Conservation (phyloP, 805 yeast genomes). For the Brettanomyces custersianus region DNA sequence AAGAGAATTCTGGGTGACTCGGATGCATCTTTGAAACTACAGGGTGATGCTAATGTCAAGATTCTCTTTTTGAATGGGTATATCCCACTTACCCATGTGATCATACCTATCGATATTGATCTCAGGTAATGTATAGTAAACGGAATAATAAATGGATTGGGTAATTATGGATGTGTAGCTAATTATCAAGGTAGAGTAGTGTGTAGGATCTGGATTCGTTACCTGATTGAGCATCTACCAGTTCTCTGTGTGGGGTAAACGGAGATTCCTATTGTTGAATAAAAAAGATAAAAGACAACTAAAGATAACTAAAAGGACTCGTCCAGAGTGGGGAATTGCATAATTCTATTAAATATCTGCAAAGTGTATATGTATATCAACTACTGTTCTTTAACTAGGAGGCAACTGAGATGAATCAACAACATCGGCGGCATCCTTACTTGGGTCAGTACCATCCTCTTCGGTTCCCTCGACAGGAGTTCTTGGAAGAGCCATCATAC, state of each 20-base stretch:
- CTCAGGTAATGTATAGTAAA: slow-evolving; percentile 19
- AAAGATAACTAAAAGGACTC: no score
- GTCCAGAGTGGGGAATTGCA: no score
- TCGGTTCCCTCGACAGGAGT: slow-evolving; percentile 63
- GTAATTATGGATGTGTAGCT: slow-evolving; percentile 14
- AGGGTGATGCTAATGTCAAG: slow-evolving; percentile 26
- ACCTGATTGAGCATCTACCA: no score
- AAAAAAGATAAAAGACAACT: no score
- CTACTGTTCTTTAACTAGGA: slow-evolving; percentile 81
- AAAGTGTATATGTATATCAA: no score
- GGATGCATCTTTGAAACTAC: slow-evolving; percentile 22
- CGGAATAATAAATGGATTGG: slow-evolving; percentile 16
- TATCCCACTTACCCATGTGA: slow-evolving; percentile 24
- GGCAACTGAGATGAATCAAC: slow-evolving; percentile 89
- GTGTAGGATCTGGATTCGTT: no score
- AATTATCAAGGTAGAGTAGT: no score
- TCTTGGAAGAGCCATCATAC: slow-evolving; percentile 98
- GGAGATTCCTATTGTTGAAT: no score
- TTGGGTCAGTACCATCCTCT: slow-evolving; percentile 40
- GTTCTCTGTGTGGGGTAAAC: no score
- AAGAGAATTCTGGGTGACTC: slow-evolving; percentile 24
- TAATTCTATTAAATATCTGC: no score
- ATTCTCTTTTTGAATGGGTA: slow-evolving; percentile 25
- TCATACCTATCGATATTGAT: slow-evolving; percentile 24
- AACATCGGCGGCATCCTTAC: slow-evolving; percentile 51